Evolutionary conservation across 352 stramenopile species (phyloP).

Genomic region (Elongisporangium prolatum): DNA sequence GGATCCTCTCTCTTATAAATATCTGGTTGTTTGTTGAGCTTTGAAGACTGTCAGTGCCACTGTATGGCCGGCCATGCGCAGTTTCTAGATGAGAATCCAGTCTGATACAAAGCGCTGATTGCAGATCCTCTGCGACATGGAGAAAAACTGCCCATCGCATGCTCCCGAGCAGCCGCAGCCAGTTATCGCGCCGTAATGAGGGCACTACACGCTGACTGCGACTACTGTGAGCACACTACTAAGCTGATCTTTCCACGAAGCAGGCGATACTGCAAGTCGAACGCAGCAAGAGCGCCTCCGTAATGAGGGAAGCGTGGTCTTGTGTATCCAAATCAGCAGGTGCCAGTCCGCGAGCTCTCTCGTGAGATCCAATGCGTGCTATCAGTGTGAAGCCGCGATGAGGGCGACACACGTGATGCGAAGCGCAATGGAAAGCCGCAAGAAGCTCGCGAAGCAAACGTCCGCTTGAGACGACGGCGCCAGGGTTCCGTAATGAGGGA

Average conservation of each 20-base stretch:
- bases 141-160: neutral
- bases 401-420: slow-evolving; percentile 18
- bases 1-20: neutral
- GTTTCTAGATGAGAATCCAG: neutral
- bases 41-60: neutral
- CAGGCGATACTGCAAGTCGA: neutral
- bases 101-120: neutral
- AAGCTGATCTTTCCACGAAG: neutral
- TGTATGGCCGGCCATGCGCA: neutral
- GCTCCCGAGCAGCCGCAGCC: neutral
- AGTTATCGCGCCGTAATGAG: slow-evolving; percentile 19
- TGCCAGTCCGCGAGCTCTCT: neutral
- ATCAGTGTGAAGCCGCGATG: slow-evolving; percentile 31
- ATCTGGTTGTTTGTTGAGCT: neutral
- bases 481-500: slow-evolving; percentile 25
- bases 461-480: neutral
- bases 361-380: neutral
- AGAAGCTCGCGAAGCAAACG: neutral
- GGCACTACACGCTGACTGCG: slow-evolving; percentile 1
- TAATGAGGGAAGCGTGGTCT: slow-evolving; percentile 20
- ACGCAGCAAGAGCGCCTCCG: slow-evolving; percentile 6
- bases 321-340: neutral
- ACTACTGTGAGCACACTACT: neutral
- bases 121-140: neutral
- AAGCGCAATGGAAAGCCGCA: slow-evolving; percentile 4